Evolutionary conservation across 306 rosid genomes (phyloP).

Genomic region (Quercus wislizeni): DNA sequence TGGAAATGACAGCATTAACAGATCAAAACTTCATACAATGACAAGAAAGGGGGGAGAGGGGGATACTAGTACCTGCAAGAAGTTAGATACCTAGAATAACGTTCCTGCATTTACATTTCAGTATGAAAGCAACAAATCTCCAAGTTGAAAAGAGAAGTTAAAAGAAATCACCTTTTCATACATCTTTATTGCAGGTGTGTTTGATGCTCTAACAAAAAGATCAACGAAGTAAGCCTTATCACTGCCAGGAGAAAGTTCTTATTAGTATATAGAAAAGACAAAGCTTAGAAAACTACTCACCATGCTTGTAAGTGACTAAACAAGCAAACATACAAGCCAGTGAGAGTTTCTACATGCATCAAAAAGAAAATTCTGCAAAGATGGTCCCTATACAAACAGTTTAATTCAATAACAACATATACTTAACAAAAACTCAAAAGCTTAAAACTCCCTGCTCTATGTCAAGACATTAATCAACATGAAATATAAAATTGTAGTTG

Average conservation of each 20-base stretch:
- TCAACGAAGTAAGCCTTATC: slow-evolving; percentile 93
- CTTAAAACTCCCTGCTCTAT: not conserved
- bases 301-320: not conserved
- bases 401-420: not conserved
- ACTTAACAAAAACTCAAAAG: not conserved
- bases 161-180: slow-evolving; percentile 75
- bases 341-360: not conserved
- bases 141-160: not conserved
- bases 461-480: not conserved
- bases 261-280: not conserved
- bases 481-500: not conserved
- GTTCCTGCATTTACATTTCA: not conserved
- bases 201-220: slow-evolving; percentile 96
- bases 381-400: not conserved
- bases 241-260: slow-evolving; percentile 43
- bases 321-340: not conserved
- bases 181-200: slow-evolving; percentile 97
- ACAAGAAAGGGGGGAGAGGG: not conserved
- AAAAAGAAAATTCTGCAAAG: not conserved
- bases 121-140: not conserved
- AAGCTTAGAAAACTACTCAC: not conserved
- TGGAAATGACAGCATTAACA: not conserved
- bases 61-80: not conserved
- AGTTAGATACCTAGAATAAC: not conserved
- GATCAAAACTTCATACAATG: not conserved